Conservation (phyloP, 495 filamentous ascomycete species). For the Aspergillus coremiiformis region DNA sequence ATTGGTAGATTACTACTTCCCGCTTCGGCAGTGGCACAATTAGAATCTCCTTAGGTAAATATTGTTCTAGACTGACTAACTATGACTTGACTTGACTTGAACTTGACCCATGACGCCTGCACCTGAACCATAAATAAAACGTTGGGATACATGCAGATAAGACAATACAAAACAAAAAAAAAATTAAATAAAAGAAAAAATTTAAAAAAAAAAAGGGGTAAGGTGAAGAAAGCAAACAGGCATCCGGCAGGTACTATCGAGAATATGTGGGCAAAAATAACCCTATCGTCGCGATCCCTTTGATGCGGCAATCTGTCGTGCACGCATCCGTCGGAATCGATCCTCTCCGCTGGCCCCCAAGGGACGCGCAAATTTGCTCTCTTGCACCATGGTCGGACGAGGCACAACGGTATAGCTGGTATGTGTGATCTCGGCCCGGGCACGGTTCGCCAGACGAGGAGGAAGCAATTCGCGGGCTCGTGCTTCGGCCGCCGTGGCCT, state of each 20-base stretch:
- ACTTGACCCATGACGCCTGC: background rate
- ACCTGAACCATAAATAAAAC: background rate
- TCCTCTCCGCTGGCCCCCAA: conserved; percentile 69
- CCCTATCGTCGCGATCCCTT: conserved; percentile 37
- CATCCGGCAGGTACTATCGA: background rate
- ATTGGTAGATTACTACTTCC: background rate
- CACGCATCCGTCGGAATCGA: conserved; percentile 74
- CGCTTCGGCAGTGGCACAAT: background rate
- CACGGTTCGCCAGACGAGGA: conserved; percentile 61
- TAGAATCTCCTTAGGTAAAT: too few species aligned
- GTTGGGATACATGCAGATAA: background rate
- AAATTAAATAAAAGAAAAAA: background rate
- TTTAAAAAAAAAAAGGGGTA: conserved; percentile 7
- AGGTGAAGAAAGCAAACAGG: background rate
- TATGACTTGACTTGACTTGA: background rate
- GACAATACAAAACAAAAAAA: background rate
- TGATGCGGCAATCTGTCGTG: conserved; percentile 52
- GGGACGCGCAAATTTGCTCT: conserved; percentile 50
- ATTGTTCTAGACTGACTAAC: too few species aligned
- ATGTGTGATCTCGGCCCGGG: conserved; percentile 58
- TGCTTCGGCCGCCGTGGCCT: conserved; percentile 53
- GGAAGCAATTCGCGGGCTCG: conserved; percentile 65
- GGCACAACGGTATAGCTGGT: conserved; percentile 80
- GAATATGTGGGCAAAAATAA: background rate
- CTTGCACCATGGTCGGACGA: conserved; percentile 45